phyloP scores from a whole-genome alignment of 2,329 filamentous ascomycete species.

The Tolypocladium ovalisporum region DNA sequence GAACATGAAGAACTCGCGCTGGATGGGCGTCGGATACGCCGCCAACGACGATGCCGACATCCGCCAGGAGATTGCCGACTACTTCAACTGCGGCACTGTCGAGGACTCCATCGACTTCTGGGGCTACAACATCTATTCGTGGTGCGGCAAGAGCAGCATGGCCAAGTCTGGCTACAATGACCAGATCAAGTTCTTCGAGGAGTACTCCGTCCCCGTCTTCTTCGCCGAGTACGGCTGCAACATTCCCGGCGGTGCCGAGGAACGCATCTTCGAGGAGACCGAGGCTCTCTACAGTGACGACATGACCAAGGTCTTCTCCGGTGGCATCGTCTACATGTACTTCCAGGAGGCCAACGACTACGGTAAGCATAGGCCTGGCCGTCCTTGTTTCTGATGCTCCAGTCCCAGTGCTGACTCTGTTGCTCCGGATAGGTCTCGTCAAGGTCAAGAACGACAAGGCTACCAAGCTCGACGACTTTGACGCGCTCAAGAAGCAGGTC shows the following conservation, averaged over 20 bases:
- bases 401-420: conserved; percentile 7
- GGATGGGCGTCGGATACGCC: conserved; percentile 85
- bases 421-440: conserved; percentile 48
- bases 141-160: conserved; percentile 83
- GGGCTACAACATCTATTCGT: conserved; percentile 99
- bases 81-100: conserved; percentile 79
- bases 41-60: conserved; percentile 86
- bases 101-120: conserved; percentile 79
- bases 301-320: conserved; percentile 85
- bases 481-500: conserved; percentile 59
- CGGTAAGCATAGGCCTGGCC: conserved; percentile 34
- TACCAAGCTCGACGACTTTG: conserved; percentile 63
- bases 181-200: conserved; percentile 75
- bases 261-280: conserved; percentile 79
- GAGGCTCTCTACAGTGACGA: conserved; percentile 63
- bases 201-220: conserved; percentile 91
- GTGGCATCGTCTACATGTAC: conserved; percentile 99
- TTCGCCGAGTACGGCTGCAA: conserved; percentile 99
- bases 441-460: conserved; percentile 46
- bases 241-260: conserved; percentile 43
- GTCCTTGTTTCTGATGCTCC: conserved; percentile 2
- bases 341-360: conserved; percentile 86
- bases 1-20: conserved; percentile 65
- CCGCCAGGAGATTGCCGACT: conserved; percentile 71
- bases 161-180: conserved; percentile 66